Conservation (phyloP, 2,329 filamentous ascomycete genomes). For the Trichocomaceae sp. region DNA sequence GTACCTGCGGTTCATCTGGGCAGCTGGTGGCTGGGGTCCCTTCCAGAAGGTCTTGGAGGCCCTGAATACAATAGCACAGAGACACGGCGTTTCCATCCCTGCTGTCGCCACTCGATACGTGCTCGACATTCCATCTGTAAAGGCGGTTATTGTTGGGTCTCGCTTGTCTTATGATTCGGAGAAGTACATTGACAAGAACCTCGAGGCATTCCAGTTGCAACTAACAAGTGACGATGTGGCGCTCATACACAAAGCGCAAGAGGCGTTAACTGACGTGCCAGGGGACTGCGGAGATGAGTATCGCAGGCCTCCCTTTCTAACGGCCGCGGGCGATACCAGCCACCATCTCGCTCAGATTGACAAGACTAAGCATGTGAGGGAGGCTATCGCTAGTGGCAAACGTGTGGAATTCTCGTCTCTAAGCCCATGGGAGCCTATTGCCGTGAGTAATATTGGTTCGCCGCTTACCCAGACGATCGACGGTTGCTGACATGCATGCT, state of each 20-base stretch:
- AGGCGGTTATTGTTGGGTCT: not conserved
- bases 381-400: not conserved
- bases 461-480: not conserved
- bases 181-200: not conserved
- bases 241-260: not conserved
- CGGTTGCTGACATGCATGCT: too few species aligned
- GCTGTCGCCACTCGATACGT: not conserved
- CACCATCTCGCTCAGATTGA: not conserved
- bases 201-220: not conserved
- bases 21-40: not conserved
- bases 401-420: not conserved
- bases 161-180: not conserved
- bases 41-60: not conserved
- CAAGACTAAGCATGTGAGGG: not conserved
- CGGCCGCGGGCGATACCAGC: slow-evolving; percentile 1
- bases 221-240: not conserved
- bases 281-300: slow-evolving; percentile 3
- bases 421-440: not conserved
- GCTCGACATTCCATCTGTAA: not conserved
- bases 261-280: not conserved
- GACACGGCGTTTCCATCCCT: slow-evolving; percentile 2
- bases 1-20: slow-evolving; percentile 1
- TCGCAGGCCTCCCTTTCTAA: not conserved
- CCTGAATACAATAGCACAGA: not conserved
- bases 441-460: not conserved